Evolutionary conservation across 2,329 filamentous ascomycete genomes (phyloP).

Genomic region (Neocatenulostroma microsporum): DNA sequence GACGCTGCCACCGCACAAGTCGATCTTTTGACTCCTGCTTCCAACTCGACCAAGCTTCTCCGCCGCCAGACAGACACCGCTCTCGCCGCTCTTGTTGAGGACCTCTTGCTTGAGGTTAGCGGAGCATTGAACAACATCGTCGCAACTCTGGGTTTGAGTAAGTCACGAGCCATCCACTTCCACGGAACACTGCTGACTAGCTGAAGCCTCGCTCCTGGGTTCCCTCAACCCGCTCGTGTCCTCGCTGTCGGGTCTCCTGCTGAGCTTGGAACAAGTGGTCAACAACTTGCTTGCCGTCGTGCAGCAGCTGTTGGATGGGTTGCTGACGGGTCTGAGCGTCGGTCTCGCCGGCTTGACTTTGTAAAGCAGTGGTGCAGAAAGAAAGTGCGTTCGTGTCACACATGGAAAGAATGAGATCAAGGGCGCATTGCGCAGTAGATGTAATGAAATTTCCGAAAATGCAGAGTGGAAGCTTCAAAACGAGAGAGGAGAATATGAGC

Average conservation of each 20-base stretch:
- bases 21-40: background rate
- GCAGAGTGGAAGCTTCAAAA: too few relatives aligned
- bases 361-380: too few relatives aligned
- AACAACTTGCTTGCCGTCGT: slow-evolving; percentile 10
- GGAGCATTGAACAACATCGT: slow-evolving; percentile 11
- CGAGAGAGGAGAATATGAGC: too few relatives aligned
- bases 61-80: slow-evolving; percentile 9
- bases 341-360: slow-evolving; percentile 9
- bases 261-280: slow-evolving; percentile 11
- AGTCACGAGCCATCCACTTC: background rate
- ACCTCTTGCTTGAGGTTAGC: slow-evolving; percentile 12
- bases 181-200: slow-evolving; percentile 5
- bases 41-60: background rate
- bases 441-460: too few relatives aligned
- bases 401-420: too few relatives aligned
- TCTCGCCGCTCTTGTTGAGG: slow-evolving; percentile 10
- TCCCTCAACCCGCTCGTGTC: slow-evolving; percentile 10
- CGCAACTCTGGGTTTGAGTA: slow-evolving; percentile 10
- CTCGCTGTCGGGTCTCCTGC: slow-evolving; percentile 9
- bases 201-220: slow-evolving; percentile 7
- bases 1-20: slow-evolving; percentile 7
- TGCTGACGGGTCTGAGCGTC: slow-evolving; percentile 10
- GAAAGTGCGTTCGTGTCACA: too few relatives aligned
- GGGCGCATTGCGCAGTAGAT: too few relatives aligned
- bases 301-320: slow-evolving; percentile 8